phyloP scores from a whole-genome alignment of 1,284 basidiomycete genomes.

The Pulchroboletus neoregius region DNA sequence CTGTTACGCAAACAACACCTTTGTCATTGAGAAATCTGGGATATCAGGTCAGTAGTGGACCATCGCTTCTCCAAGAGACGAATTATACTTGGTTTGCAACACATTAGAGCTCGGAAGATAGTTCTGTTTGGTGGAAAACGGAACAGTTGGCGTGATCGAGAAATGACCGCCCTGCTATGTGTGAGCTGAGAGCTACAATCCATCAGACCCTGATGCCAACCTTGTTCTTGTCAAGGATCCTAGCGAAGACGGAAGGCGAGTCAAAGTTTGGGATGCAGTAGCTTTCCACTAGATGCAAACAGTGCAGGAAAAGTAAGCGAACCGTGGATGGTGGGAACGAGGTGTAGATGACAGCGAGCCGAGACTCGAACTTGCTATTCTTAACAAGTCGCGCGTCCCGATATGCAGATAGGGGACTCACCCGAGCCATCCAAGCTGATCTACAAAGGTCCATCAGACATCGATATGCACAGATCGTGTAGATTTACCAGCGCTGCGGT shows the following conservation, averaged over 20 bases:
- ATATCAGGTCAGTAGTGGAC: background rate
- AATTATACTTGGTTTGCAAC: conserved; percentile 69
- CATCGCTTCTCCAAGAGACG: background rate
- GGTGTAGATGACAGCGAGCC: background rate
- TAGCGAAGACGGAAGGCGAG: conserved; percentile 85
- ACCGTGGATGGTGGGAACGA: background rate
- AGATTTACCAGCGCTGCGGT: conserved; percentile 67
- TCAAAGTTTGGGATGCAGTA: conserved; percentile 93
- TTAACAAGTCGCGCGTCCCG: no score
- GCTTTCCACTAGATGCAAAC: conserved; percentile 61
- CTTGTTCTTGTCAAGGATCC: conserved; percentile 82
- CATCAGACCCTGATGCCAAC: conserved; percentile 23
- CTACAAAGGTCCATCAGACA: conserved; percentile 29
- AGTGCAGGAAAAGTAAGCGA: conserved; percentile 5
- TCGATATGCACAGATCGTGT: background rate
- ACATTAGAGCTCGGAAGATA: conserved; percentile 88
- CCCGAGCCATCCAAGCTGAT: conserved; percentile 78
- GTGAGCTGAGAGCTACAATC: conserved; percentile 4
- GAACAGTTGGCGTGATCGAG: conserved; percentile 67
- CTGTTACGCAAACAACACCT: conserved; percentile 78
- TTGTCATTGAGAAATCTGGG: conserved; percentile 71
- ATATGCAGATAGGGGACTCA: conserved; percentile 34
- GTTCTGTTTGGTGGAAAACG: conserved; percentile 77
- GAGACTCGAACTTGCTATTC: background rate
- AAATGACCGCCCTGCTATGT: conserved; percentile 82